Evolutionary conservation across 768 basidiomycete genomes (phyloP).

Genomic region (Boletus fagicola): DNA sequence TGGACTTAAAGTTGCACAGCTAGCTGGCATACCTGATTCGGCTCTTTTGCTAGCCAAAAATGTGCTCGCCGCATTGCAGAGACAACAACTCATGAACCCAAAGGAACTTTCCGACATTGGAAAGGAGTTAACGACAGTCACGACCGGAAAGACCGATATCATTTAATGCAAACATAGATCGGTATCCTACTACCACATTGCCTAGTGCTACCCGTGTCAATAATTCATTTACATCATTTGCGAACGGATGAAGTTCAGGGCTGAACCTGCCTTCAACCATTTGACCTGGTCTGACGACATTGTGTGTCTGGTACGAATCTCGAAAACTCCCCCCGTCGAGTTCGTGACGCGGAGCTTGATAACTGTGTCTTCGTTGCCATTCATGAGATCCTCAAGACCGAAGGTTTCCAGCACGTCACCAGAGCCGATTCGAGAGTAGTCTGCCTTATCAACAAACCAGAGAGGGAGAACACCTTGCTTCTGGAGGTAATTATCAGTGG

Average conservation of each 20-base stretch:
- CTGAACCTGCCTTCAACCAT: conserved; percentile 88
- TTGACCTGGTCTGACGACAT: conserved; percentile 88
- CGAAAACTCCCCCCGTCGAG: conserved; percentile 56
- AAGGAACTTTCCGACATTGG: conserved; percentile 35
- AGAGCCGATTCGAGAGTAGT: conserved; percentile 80
- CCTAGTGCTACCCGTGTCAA: neutral
- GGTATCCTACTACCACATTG: neutral
- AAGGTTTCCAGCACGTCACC: conserved; percentile 82
- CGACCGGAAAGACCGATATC: neutral
- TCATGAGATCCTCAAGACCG: conserved; percentile 71
- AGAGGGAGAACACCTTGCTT: conserved; percentile 97
- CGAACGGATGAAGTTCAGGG: conserved; percentile 84
- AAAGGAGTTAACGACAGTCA: conserved; percentile 22
- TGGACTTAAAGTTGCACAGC: conserved; percentile 82
- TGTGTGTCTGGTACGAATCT: conserved; percentile 79
- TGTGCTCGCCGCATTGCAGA: conserved; percentile 44
- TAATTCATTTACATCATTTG: conserved; percentile 33
- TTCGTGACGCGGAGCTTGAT: conserved; percentile 66
- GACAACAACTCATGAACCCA: conserved; percentile 22
- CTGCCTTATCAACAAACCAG: conserved; percentile 86
- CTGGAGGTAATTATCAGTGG: conserved; percentile 39
- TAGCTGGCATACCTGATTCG: conserved; percentile 76
- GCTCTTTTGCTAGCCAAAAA: conserved; percentile 61
- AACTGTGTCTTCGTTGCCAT: conserved; percentile 40
- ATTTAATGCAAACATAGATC: conserved; percentile 1